Conservation (phyloP, 192 early-diverging fungal species). For the Coemansia sp. region DNA sequence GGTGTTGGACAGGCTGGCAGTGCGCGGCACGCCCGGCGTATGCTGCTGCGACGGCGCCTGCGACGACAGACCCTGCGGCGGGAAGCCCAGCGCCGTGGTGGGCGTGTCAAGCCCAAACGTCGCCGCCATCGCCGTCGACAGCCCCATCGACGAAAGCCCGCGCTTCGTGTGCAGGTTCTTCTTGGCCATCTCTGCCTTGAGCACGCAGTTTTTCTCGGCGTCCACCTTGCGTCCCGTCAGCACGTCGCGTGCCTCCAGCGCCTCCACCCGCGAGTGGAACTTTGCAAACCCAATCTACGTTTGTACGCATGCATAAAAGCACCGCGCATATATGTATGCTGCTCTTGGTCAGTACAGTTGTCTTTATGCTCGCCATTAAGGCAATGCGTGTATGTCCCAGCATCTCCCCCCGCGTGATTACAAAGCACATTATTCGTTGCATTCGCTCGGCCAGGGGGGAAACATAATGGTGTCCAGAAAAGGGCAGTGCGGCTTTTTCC, state of each 20-base stretch:
- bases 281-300: conserved; percentile 98
- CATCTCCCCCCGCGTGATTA: neutral
- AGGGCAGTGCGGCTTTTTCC: too few species aligned
- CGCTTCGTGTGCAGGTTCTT: conserved; percentile 96
- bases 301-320: too few species aligned
- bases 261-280: conserved; percentile 87
- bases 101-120: conserved; percentile 47
- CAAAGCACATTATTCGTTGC: too few species aligned
- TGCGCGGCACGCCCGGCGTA: conserved; percentile 15
- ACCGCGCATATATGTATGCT: neutral
- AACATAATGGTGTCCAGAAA: too few species aligned
- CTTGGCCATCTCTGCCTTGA: conserved; percentile 99
- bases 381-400: neutral
- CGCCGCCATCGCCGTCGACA: conserved; percentile 26
- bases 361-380: conserved; percentile 4
- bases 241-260: conserved; percentile 85
- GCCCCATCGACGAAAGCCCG: conserved; percentile 56
- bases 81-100: conserved; percentile 15
- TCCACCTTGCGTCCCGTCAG: conserved; percentile 91
- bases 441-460: too few species aligned
- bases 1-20: conserved; percentile 31
- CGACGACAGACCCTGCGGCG: conserved; percentile 9
- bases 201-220: conserved; percentile 73
- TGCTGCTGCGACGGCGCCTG: conserved; percentile 13
- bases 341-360: neutral